Base-by-base conservation (phyloP, 208 protist genomes). In the Leishmania tropica region DNA sequence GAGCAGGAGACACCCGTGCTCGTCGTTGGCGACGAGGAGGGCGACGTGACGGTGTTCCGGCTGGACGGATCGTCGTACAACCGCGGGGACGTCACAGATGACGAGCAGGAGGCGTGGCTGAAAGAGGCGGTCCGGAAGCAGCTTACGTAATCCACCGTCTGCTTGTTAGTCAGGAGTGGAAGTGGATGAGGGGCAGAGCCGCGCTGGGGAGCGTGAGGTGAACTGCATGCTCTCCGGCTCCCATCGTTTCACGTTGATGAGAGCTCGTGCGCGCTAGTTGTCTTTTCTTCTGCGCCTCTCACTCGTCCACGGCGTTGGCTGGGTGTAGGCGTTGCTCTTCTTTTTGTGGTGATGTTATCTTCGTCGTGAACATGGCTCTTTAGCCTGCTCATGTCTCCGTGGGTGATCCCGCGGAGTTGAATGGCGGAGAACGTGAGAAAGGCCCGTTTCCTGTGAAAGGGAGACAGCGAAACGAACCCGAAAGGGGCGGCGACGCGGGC, bases 1-100 rank as follows among this genome's bases (percentile, higher is more conserved):
- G 90, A 96, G 79, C 92, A 96, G 78, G 93, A 97, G 58, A 93
- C 89, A 5, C 85, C 94, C 3, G 95, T 98, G 54, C 68, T 99
- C 31, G 86, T 97, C 53, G 94, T 96, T 21, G 97, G 97, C 17
- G 94, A 98, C 74, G 93, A 96, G 53, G 91, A 93, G 75, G 97
- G 97, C 37, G 93, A 95, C 53, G 95, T 99, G 53, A 93, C 92
- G 35, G 94, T 98, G 28, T 93, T 98, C 37, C 73, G 85, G 11
- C 81, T 96, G 28, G 76, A 89, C 56, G 86, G 79, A 5, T 35
- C 24, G 70, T 79, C 47, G 78, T 97, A 92, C 83, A 80, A 56
- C 24, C 85, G 86, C 4, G 88, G 90, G 65, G 88, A 91, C 54
- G 64, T 93, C 65, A 85, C 86, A n/a, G 91, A 90, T 53, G 92